Conservation (phyloP, 768 basidiomycete genomes). For the Tephrocybe sp. region DNA sequence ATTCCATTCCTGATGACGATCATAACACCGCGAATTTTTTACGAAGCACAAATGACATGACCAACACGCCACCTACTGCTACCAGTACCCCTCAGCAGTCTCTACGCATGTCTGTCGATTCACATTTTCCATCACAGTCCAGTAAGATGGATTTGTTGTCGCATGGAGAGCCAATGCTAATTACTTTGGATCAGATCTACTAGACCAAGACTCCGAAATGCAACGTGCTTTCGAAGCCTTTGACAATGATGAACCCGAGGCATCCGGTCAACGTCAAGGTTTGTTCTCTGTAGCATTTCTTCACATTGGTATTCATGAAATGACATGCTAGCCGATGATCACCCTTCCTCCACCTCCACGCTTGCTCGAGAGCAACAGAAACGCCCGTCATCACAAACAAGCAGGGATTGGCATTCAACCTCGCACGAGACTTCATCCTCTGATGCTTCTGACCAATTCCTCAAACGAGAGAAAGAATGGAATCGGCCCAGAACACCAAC, state of each 20-base stretch:
- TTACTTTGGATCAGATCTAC: slow-evolving; percentile 47
- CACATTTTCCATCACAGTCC: slow-evolving; percentile 52
- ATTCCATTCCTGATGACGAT: slow-evolving; percentile 26
- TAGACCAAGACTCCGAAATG: slow-evolving; percentile 76
- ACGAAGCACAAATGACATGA: slow-evolving; percentile 37
- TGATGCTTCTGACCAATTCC: slow-evolving; percentile 24
- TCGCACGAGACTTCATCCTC: not conserved
- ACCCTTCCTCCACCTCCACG: slow-evolving; percentile 20
- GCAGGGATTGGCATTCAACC: slow-evolving; percentile 1
- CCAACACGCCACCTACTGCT: slow-evolving; percentile 44
- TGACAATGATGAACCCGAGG: slow-evolving; percentile 50
- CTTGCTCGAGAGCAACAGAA: not conserved
- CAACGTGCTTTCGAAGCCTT: slow-evolving; percentile 57
- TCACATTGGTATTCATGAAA: too few species aligned
- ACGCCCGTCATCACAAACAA: not conserved
- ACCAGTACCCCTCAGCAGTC: slow-evolving; percentile 58
- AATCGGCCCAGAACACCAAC: slow-evolving; percentile 28
- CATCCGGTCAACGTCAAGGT: slow-evolving; percentile 19
- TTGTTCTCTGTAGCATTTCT: not conserved
- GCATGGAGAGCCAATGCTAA: slow-evolving; percentile 3
- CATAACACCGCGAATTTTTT: slow-evolving; percentile 39
- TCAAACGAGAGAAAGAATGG: slow-evolving; percentile 52
- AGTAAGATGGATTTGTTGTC: slow-evolving; percentile 35
- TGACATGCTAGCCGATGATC: not conserved
- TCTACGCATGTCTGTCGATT: slow-evolving; percentile 51